Evolutionary conservation across 768 basidiomycete genomes (phyloP), one percentile per base, ranked within the genome.

Genomic region (Suillus clintonianus): DNA sequence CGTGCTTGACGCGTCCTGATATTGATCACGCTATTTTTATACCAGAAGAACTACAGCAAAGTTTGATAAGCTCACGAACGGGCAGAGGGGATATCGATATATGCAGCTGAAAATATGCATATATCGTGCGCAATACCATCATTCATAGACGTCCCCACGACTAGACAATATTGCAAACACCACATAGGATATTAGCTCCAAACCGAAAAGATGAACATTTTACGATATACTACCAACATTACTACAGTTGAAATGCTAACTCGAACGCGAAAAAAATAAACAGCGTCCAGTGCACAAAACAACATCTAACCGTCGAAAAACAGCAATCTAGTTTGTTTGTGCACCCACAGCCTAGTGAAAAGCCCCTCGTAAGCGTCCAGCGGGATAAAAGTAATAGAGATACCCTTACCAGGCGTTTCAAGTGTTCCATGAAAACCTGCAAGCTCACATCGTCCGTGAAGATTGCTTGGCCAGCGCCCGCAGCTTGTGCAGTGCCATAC

Each of bases 381-480:
- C 2, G 45, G 4, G 2, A 22, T 56, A 42, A 66, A 4, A 60
- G 48, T 27, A 24, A 36, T 37, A 50, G 22, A 34, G 42, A 60
- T 32, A 9, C 58, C 80, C 89, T 72, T 69, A 90, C 95, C 81
- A 98, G 78, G 71, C 95, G 89, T 77, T 97, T 97, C 78, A 98
- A 80, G 80, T 96, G 93, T 72, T 97, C 96, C 95, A 95, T 96
- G 82, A 97, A 97, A 61, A 96, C 92, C 76, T 96, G 94, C 78
- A 98, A 85, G 74, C 94, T 97, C 66, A 99, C 97, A 76, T 99
- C 97, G 74, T 99, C 97, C 61, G 97, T 99, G 76, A 98, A 97
- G 76, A 99, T 98, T 15, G 95, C 93, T 76, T 95, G 92, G 5
- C 96, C 96, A 2, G 85, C 79, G 10, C 83, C 83, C 11, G 86